A percentile compares a stretch with the other conserved stretches of the same genome.
Conservation (phyloP, 306 rosid genomes). For the Vachellia collinsii region DNA sequence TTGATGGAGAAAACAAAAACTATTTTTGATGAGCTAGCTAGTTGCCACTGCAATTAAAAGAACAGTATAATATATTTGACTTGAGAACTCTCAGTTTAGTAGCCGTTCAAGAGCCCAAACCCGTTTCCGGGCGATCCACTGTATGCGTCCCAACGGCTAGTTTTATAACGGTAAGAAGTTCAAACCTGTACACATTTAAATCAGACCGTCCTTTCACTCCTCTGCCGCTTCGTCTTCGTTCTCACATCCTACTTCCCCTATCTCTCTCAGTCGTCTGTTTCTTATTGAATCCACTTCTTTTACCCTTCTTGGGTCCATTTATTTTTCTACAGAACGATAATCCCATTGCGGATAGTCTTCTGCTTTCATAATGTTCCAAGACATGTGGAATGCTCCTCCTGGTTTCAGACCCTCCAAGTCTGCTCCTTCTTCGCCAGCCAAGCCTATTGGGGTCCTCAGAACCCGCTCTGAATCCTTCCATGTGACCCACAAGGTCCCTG, state of each 20-base stretch:
- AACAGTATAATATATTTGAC: neutral
- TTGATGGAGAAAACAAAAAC: too few species aligned
- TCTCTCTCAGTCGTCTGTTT: constrained; percentile 10
- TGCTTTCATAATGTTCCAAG: constrained; percentile 62
- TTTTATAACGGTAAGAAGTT: constrained; percentile 50
- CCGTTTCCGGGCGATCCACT: neutral
- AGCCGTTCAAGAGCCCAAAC: constrained; percentile 9
- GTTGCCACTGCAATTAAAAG: neutral
- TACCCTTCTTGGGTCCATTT: neutral
- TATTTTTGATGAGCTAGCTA: neutral
- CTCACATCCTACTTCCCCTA: constrained; percentile 12
- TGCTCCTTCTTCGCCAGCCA: constrained; percentile 97
- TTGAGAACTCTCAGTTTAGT: neutral
- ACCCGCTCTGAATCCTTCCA: constrained; percentile 87
- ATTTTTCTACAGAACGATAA: constrained; percentile 2
- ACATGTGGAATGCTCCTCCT: constrained; percentile 94
- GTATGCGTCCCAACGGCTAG: constrained; percentile 38
- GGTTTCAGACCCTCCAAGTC: constrained; percentile 94
- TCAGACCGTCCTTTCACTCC: constrained; percentile 11
- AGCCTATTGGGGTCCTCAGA: constrained; percentile 72
- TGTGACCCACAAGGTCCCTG: constrained; percentile 81
- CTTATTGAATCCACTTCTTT: neutral
- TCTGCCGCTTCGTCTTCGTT: neutral
- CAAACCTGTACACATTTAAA: constrained; percentile 29
- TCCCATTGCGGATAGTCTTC: neutral